Evolutionary conservation across 805 yeast species (phyloP).

Genomic region (Kregervanrija pseudodelftensis): DNA sequence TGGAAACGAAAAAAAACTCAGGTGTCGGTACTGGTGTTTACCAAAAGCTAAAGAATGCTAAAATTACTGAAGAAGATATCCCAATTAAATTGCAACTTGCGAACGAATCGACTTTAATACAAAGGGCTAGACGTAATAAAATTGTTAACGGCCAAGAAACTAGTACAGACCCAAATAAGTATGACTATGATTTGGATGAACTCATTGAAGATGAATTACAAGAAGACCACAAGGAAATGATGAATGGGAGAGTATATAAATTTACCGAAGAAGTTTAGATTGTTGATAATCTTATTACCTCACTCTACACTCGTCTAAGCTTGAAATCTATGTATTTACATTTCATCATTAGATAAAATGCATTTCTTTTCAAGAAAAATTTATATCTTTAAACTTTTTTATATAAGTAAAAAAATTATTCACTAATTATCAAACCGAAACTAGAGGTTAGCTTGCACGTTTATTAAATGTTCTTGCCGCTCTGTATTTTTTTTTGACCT

Average conservation of each 20-base stretch:
- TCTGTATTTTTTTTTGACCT: slow-evolving; percentile 2
- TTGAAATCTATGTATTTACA: no score
- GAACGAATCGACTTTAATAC: slow-evolving; percentile 13
- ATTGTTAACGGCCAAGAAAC: not conserved
- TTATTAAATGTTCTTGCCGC: slow-evolving; percentile 3
- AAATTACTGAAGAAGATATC: slow-evolving; percentile 22
- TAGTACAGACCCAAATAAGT: slow-evolving; percentile 35
- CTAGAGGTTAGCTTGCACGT: slow-evolving; percentile 10
- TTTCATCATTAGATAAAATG: no score
- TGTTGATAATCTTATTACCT: no score
- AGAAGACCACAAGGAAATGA: slow-evolving; percentile 13
- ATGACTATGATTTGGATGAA: slow-evolving; percentile 42
- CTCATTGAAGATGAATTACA: slow-evolving; percentile 31
- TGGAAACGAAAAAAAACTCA: not conserved
- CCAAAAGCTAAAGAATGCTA: slow-evolving; percentile 14
- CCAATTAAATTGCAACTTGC: slow-evolving; percentile 24
- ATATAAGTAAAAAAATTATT: no score
- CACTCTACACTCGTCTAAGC: no score
- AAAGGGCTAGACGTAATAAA: slow-evolving; percentile 10
- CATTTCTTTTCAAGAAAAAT: no score
- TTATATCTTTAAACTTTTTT: no score
- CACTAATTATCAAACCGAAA: not conserved
- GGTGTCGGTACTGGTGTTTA: slow-evolving; percentile 18
- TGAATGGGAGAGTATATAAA: not conserved
- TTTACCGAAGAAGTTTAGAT: no score